These are phyloP conservation scores for Ilyonectria robusta DNA, from an alignment of 2,329 filamentous ascomycete genomes.

Conservation along the genomic window DNA sequence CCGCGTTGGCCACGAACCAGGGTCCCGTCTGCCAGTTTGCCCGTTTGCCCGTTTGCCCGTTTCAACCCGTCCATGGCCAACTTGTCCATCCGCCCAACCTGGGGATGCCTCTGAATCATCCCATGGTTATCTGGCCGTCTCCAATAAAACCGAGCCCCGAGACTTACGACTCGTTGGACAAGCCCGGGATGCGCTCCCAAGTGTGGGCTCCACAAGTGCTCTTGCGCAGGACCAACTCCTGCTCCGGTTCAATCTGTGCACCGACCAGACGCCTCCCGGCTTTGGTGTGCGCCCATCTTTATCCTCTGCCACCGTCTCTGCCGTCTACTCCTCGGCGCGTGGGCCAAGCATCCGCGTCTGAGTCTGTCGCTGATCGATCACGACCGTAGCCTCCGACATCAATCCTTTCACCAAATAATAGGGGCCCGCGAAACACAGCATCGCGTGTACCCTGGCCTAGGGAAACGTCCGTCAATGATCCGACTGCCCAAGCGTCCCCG, in stretches of 20 bases:
- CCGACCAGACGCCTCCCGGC: neutral
- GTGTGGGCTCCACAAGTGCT: constrained; percentile 9
- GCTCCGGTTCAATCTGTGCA: constrained; percentile 1
- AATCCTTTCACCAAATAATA: constrained; percentile 33
- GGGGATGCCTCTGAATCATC: constrained; percentile 8
- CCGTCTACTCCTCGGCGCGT: constrained; percentile 7
- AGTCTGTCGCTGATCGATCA: neutral
- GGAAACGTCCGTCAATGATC: constrained; percentile 26
- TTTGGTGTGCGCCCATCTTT: constrained; percentile 4
- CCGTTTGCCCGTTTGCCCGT: neutral
- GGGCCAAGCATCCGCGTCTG: neutral
- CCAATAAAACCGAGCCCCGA: constrained; percentile 8
- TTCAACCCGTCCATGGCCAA: neutral
- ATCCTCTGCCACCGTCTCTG: constrained; percentile 15
- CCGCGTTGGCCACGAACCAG: constrained; percentile 18
- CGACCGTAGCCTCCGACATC: constrained; percentile 30
- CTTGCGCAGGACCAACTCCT: neutral
- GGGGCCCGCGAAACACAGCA: constrained; percentile 35
- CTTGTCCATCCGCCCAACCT: constrained; percentile 28
- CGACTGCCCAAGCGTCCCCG: constrained; percentile 33
- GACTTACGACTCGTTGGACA: neutral
- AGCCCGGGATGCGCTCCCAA: constrained; percentile 5
- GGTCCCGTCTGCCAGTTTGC: neutral
- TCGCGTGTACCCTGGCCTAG: constrained; percentile 27
- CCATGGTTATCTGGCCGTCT: constrained; percentile 3